A percentile compares a stretch with the other conserved stretches of the same genome.
Evolutionary conservation across 805 yeast species (phyloP).

Genomic region (Pichia heedii): DNA sequence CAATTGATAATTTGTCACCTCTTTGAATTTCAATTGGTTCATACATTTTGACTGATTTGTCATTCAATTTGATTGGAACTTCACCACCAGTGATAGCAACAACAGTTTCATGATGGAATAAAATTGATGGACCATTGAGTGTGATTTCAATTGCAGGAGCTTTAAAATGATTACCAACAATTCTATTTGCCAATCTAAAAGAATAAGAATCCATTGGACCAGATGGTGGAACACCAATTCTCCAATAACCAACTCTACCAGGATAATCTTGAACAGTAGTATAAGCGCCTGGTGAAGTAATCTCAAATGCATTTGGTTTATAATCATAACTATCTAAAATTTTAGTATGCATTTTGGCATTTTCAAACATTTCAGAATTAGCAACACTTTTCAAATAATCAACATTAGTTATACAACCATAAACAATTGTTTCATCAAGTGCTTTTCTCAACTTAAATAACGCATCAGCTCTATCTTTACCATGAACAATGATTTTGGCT

Average conservation of each 20-base stretch:
- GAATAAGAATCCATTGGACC: conserved; percentile 97
- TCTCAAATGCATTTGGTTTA: conserved; percentile 76
- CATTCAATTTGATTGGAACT: conserved; percentile 60
- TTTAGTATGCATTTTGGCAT: conserved; percentile 80
- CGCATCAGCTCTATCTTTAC: conserved; percentile 81
- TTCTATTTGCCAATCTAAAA: conserved; percentile 79
- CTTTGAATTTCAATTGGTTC: conserved; percentile 59
- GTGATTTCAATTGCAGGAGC: conserved; percentile 93
- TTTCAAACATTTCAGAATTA: conserved; percentile 71
- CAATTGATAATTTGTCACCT: conserved; percentile 75
- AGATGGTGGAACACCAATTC: conserved; percentile 95
- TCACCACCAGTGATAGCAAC: conserved; percentile 86
- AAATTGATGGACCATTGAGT: conserved; percentile 73
- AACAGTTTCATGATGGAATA: conserved; percentile 74
- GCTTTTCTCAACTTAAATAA: conserved; percentile 69
- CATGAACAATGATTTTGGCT: conserved; percentile 94
- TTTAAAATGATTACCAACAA: conserved; percentile 74
- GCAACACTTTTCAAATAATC: conserved; percentile 86
- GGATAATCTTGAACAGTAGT: conserved; percentile 96
- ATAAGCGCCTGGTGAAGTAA: conserved; percentile 84
- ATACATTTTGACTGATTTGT: conserved; percentile 49
- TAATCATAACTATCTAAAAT: conserved; percentile 76
- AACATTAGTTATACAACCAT: conserved; percentile 83
- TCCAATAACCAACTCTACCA: conserved; percentile 80
- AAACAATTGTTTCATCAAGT: conserved; percentile 73